These are phyloP conservation scores for Pleomassaria siparia DNA, from an alignment of 2,329 filamentous ascomycete species.

Conservation along the genomic window DNA sequence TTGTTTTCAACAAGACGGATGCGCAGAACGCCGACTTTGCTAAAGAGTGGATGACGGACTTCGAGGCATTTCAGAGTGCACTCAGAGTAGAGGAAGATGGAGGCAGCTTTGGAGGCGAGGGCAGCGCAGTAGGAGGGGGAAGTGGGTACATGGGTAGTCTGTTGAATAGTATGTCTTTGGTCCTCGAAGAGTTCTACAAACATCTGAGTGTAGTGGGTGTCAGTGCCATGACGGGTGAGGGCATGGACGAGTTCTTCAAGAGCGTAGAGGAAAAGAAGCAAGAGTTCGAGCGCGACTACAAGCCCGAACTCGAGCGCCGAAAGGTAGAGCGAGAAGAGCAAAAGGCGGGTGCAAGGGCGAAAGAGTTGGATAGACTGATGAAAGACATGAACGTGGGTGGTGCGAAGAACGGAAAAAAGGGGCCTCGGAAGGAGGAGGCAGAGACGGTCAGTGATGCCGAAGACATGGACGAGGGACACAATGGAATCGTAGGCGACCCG, in stretches of 20 bases:
- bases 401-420: constrained; percentile 36
- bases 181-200: constrained; percentile 96
- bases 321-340: constrained; percentile 73
- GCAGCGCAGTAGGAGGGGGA: constrained; percentile 59
- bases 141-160: constrained; percentile 96
- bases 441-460: constrained; percentile 55
- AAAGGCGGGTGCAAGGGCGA: constrained; percentile 71
- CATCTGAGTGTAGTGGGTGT: constrained; percentile 92
- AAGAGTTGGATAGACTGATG: constrained; percentile 91
- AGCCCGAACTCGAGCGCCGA: constrained; percentile 82
- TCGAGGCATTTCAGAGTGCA: constrained; percentile 90
- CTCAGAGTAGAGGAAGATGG: constrained; percentile 76
- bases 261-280: constrained; percentile 83
- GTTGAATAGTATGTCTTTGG: constrained; percentile 95
- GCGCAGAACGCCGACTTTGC: constrained; percentile 88
- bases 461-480: constrained; percentile 58
- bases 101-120: constrained; percentile 76
- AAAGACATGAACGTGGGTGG: constrained; percentile 73
- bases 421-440: constrained; percentile 46
- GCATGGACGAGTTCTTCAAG: constrained; percentile 89
- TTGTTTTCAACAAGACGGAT: constrained; percentile 99
- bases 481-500: constrained; percentile 55
- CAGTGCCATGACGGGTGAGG: constrained; percentile 87
- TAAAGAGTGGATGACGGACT: constrained; percentile 99
- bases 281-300: constrained; percentile 89